Evolutionary conservation across 371 early-diverging fungal genomes (phyloP), one percentile per base, ranked within the genome.

Genomic region (Rhizopus delemar): DNA sequence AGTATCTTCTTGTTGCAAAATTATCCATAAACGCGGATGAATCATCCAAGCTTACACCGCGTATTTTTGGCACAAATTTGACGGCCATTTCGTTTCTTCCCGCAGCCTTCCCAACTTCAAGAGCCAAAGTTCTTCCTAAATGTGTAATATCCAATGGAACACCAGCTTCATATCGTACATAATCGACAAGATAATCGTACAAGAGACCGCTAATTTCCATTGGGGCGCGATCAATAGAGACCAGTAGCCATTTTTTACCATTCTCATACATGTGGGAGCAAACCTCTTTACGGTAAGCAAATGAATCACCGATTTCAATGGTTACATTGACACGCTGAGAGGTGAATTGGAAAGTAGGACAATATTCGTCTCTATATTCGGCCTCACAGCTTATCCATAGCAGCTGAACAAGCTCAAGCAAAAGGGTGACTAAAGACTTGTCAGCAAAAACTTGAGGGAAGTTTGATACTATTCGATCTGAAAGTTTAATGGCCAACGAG

Each of bases 351-450:
- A 88, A 93, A 1, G 74, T 75, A 3, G 93, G 91, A 35, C 76
- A 89, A 63, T 90, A 92, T 74, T 91, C 91, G 56, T 91, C 90
- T 45, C 86, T 82, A 56, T 86, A 83, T 77, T 90, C 92, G 8
- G 88, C 87, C 64, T 90, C 89, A 57, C 93, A 93, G 56, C 89
- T 83, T 56, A 84, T 71, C 92, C 92, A 93, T 6, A 90, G 73
- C 3, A 93, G 70, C 46, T 92, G 91, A 9, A 90, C 84, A 34
- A 93, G 68, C 69, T 93, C 93, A 39, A 93, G 67, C 38, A 90
- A 62, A 7, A 89, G 71, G 8, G 80, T 79, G 28, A 91, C 51
- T 5, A 87, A 69, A 0, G 74, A 63, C 50, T 81, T 83, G 65
- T 93, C 90, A 34, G 87, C 83, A 64, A 93, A 85, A 0, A 89